Evolutionary conservation across 352 stramenopile species (phyloP).

Genomic region (Phytophthora sojae): DNA sequence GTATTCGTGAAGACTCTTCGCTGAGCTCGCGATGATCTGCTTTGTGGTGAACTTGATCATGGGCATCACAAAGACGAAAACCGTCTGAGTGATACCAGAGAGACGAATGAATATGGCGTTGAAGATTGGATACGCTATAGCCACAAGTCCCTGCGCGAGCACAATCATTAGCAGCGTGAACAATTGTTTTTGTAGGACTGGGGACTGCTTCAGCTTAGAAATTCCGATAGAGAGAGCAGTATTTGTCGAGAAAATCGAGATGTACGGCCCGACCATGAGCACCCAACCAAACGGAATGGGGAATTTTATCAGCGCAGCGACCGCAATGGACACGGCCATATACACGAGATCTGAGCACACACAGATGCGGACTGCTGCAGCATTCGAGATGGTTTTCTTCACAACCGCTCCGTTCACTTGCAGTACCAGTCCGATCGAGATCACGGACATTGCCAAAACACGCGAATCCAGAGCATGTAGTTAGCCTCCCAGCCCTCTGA

Average conservation of each 20-base stretch:
- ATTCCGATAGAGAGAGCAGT: neutral
- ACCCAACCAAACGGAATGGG: constrained; percentile 3
- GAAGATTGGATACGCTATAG: neutral
- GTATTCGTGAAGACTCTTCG: neutral
- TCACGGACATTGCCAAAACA: neutral
- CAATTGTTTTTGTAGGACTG: neutral
- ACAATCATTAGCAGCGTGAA: neutral
- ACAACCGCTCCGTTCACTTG: neutral
- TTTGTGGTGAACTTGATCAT: constrained; percentile 3
- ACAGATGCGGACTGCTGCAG: neutral
- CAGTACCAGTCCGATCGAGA: neutral
- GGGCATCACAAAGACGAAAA: neutral
- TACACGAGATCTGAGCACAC: neutral
- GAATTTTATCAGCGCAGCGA: neutral
- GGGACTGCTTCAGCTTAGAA: neutral
- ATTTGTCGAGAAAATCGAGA: neutral
- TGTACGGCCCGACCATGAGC: neutral
- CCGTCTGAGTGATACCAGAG: neutral
- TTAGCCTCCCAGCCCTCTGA: neutral
- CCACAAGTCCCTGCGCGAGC: neutral
- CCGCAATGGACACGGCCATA: neutral
- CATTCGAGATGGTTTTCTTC: neutral
- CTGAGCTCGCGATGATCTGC: neutral
- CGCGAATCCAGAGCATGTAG: constrained; percentile 2
- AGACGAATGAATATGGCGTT: constrained; percentile 1